Evolutionary conservation across 805 yeast genomes (phyloP), one percentile per base, ranked within the genome.

Genomic region (Nakazawaea anatomiae): DNA sequence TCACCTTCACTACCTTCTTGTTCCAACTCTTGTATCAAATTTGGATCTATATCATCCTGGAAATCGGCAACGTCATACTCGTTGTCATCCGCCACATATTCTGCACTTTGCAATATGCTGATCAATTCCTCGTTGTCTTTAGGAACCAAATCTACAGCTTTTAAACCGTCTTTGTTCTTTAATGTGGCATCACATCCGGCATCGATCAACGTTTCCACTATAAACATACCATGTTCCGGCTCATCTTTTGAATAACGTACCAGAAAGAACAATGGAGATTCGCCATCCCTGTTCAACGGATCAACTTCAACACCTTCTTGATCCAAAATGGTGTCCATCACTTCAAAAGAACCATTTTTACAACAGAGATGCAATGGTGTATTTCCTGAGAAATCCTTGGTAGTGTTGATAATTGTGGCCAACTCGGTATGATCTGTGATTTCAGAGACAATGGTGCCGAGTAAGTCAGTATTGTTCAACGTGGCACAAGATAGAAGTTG

Each of bases 301-400:
- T 94, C 96, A 32, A 91, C 83, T 57, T 91, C 96, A 18, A 91
- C 90, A 2, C 94, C 96, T 54, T 88, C 96, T 50, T 85, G 83
- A 65, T 92, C 97, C 53, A 92, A 73, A 18, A 92, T 70, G 47
- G 76, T 69, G 63, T 92, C 97, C 61, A 94, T 72, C 36, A 87
- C 87, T 60, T 90, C 97, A 77, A 85, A 88, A 50, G 88, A 81
- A 4, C 98, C 99, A 57, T 82, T 76, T 53, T 76, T 76, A 39
- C 94, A 86, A 36, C 96, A 87, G 35, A 94, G 67, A 68, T 92
- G 98, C 41, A 92, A 72, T 1, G 95, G 80, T 1, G 90, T 71
- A 70, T 89, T 87, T 7, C 90, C 91, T 36, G 89, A 75, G 47
- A 96, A 83, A 58, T 89, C 89, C 51, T 72, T 77, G 14, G 96